Base-by-base conservation (phyloP, 2,329 filamentous ascomycete species). In the Albophoma yamanashiensis region DNA sequence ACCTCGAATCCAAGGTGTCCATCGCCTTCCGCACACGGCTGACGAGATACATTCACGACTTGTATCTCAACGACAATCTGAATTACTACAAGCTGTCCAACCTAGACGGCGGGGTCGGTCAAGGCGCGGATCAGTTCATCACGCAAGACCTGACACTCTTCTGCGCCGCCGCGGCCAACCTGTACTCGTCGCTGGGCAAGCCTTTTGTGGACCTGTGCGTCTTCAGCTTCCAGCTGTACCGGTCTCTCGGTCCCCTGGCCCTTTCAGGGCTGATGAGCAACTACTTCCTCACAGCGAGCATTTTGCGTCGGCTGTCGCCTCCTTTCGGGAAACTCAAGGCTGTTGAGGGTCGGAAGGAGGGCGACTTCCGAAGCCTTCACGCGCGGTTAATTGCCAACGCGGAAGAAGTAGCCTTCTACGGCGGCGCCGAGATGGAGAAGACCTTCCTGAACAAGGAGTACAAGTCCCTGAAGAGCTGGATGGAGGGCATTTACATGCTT, bases 171-270 rank as follows among this genome's bases (percentile, higher is more conserved):
- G 93, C 94, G 1, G 92, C 94, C 20, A 91, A 91, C 27, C 78
- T 99, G 6, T 99, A 97, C 76, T 97, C 94, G 1, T 97, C 92
- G 0, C 80, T 99, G 3, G 94, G 94, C n/a, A 99, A 99, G 73
- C 94, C 94, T 0, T 86, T 97, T 65, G 91, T 99, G n/a, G 94
- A 99, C 71, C 81, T 99, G 2, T 90, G 92, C 66, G 94, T 97
- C 55, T 99, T 99, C 80, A 99, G 96, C 75, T 99, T 96, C 73
- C 94, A 99, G 73, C 84, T 99, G 0, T 96, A 96, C 73, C 88
- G 88, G 42, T 96, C 92, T 0, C 81, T 99, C 0, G 94, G 94
- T 0, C 92, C 93, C 1, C 75, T 97, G 22, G 94, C 94, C 0
- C 77, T 97, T 60, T 89, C 87, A 5, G 93, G 91, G 1, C 83